Evolutionary conservation across 2,329 filamentous ascomycete species (phyloP), one percentile per base, ranked within the genome.

Genomic region (Xylariales sp.): DNA sequence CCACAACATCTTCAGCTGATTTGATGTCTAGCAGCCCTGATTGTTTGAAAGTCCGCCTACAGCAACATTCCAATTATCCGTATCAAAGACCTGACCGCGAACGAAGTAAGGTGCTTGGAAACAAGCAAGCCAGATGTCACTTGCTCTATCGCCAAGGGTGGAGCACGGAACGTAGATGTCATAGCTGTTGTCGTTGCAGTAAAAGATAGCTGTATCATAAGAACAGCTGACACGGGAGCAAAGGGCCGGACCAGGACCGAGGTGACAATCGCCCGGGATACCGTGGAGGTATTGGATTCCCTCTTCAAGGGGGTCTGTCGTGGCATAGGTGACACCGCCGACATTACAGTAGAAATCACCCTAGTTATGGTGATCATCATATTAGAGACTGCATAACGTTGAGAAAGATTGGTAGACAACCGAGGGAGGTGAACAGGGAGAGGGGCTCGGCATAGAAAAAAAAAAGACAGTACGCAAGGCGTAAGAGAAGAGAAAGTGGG

Each of bases 171-270:
- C 6, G 6, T 13, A 13, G 32, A 31, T 17, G 18, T 25, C 27
- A 4, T 5, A 5, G 18, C 20, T 4, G 5, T 14, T 14, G 14
- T 21, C 14, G 18, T 37, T 40, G 18, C 33, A 40, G 11, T 25
- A 4, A n/a, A 14, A 33, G 16, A 39, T 39, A 17, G 29, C 37
- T 7, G 37, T 17, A 15, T 33, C 16, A 6, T 15, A 33, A 12
- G 29, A 27, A 23, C 37, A 39, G 37, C 29, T 33, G 20, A 39
- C 37, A n/a, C 37, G 37, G 20, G 18, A 8, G 37, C 29, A 39
- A 5, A 14, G 4, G 12, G 5, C 16, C 7, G 28, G 28, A 15
- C 28, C 10, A 12, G 31, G 12, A 12, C 10, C 31, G 16, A 12
- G 11, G 18, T 16, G 16, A 19, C 31, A 21, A 12, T 13, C 6